Conservation (phyloP, 2,329 filamentous ascomycete genomes). For the Fusarium sp. region DNA sequence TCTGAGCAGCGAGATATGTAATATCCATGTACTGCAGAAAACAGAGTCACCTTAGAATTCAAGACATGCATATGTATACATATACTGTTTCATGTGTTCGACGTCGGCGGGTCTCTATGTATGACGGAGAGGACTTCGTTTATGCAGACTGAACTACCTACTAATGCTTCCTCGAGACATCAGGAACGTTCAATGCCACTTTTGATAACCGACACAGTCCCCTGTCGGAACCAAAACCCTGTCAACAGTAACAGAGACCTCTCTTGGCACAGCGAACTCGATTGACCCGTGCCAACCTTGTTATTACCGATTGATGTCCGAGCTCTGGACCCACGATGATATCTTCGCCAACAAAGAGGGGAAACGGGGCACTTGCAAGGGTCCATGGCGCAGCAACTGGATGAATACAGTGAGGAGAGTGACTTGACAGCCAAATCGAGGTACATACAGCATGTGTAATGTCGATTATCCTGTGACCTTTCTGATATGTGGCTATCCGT, state of each 20-base stretch:
- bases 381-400: constrained; percentile 16
- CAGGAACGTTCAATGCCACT: constrained; percentile 18
- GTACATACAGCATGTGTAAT: constrained; percentile 5
- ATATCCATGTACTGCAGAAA: background rate
- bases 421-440: constrained; percentile 16
- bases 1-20: background rate
- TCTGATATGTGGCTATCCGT: constrained; percentile 39
- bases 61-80: constrained; percentile 1
- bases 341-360: constrained; percentile 27
- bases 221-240: constrained; percentile 19
- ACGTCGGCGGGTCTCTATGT: background rate
- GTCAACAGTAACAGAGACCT: constrained; percentile 4
- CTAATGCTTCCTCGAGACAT: constrained; percentile 14
- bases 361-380: constrained; percentile 30
- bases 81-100: constrained; percentile 1
- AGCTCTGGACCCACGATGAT: constrained; percentile 38
- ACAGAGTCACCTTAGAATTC: background rate
- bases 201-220: constrained; percentile 13
- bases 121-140: constrained; percentile 1
- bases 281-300: constrained; percentile 33
- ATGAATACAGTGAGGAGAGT: constrained; percentile 1
- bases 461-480: constrained; percentile 35
- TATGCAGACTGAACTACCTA: background rate
- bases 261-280: constrained; percentile 14
- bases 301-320: constrained; percentile 36